Base-by-base conservation (phyloP, 805 yeast species). In the Metschnikowia reukaufii region DNA sequence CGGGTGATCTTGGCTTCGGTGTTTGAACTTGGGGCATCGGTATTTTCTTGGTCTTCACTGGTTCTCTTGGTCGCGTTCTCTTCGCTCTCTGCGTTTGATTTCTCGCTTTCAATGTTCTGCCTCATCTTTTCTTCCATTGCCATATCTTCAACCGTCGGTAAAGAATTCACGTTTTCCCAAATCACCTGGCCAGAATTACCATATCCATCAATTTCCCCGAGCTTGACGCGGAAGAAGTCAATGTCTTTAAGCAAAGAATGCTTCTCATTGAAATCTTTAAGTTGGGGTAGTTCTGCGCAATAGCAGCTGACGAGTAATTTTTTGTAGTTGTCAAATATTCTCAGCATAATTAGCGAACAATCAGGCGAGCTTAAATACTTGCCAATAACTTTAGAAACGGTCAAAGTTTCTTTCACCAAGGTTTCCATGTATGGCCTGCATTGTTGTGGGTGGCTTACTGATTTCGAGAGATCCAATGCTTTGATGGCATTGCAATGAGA, bases 351-450 rank as follows among this genome's bases (percentile, higher is more conserved):
- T 4, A 67, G 51, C 5, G 76, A 57, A 50, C 74, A 74, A 45
- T 79, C 80, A 15, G 65, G 52, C 40, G 73, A 73, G 0, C 86
- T 81, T 33, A 86, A 65, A 57, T 82, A 82, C 49, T 79, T 77
- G 34, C 74, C 75, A 21, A 85, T 68, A 5, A 83, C 84, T 49
- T 79, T 77, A 2, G 82, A 71, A 21, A 86, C 81, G 0, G 86
- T 81, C n/a, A 73, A 57, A 0, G 88, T 82, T 48, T 86, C 90
- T 52, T 80, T 82, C 37, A 84, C 83, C 33, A 86, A 63, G 1
- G 76, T 74, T 47, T 77, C 82, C 87, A 86, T 84, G 58, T 83
- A 86, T 29, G 63, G 68, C 58, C 83, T 84, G 36, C 81, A 81
- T 42, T 75, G 78, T 12, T 68, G 73, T 2, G 76, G 69, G 7